Evolutionary conservation across 2,329 filamentous ascomycete genomes (phyloP).

Genomic region (Leptographium procerum): DNA sequence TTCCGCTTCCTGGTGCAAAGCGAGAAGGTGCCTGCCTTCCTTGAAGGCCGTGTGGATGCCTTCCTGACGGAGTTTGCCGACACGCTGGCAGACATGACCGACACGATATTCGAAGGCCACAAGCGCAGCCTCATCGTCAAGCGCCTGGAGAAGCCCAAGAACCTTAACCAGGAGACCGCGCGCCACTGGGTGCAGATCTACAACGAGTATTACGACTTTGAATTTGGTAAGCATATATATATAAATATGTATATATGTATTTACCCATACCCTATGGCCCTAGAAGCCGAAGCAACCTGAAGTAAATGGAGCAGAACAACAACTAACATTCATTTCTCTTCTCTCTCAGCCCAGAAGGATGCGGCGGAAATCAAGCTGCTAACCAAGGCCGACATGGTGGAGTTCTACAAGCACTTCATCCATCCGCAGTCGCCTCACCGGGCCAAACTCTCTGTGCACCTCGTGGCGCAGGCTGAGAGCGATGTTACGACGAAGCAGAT

Average conservation of each 20-base stretch:
- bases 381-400: slow-evolving; percentile 67
- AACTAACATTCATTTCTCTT: not conserved
- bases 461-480: slow-evolving; percentile 59
- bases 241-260: not conserved
- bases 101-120: slow-evolving; percentile 78
- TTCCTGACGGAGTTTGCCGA: slow-evolving; percentile 62
- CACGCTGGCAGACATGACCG: slow-evolving; percentile 62
- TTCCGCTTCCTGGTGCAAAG: slow-evolving; percentile 91
- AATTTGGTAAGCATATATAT: slow-evolving; percentile 50
- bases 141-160: slow-evolving; percentile 83
- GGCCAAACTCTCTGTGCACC: slow-evolving; percentile 75
- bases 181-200: slow-evolving; percentile 79
- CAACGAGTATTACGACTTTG: slow-evolving; percentile 81
- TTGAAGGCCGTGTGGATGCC: slow-evolving; percentile 77
- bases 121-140: slow-evolving; percentile 83
- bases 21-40: slow-evolving; percentile 70
- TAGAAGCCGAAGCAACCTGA: not conserved
- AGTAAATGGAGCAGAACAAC: not conserved
- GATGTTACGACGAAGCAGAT: slow-evolving; percentile 31
- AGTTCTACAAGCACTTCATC: slow-evolving; percentile 69
- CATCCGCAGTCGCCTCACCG: slow-evolving; percentile 59
- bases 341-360: slow-evolving; percentile 55
- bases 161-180: slow-evolving; percentile 71
- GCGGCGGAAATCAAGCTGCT: slow-evolving; percentile 62
- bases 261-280: no score